These are phyloP conservation scores for Tulasnella calospora DNA, from an alignment of 768 basidiomycete genomes.

Conservation along the genomic window DNA sequence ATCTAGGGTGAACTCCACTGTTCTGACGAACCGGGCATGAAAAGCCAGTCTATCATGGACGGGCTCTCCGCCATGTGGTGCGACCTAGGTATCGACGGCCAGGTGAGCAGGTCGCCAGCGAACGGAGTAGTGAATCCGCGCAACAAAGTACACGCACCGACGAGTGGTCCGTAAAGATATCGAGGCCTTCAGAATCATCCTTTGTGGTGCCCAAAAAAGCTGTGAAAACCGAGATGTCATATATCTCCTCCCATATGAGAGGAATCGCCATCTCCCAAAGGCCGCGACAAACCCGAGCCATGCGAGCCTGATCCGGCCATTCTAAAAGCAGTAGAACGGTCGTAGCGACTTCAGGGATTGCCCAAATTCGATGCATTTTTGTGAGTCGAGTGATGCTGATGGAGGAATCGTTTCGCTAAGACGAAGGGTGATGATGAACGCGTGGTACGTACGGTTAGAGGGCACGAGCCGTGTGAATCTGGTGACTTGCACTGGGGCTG, in stretches of 20 bases:
- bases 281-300: not conserved
- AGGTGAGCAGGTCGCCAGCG: not conserved
- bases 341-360: not conserved
- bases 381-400: not conserved
- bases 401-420: too few relatives aligned
- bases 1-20: not conserved
- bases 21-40: not conserved
- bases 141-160: not conserved
- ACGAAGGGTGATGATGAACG: too few relatives aligned
- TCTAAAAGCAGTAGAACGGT: not conserved
- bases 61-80: not conserved
- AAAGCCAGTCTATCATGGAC: not conserved
- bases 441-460: too few relatives aligned
- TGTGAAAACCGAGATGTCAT: not conserved
- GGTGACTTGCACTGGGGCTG: too few relatives aligned
- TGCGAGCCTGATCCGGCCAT: not conserved
- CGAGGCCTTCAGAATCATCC: not conserved
- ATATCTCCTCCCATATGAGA: not conserved
- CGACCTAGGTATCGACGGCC: not conserved
- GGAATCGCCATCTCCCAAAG: not conserved
- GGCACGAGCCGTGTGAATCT: too few relatives aligned
- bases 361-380: not conserved
- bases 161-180: too few relatives aligned
- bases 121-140: too few relatives aligned
- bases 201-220: not conserved